Percentiles rank a stretch among this genome's conserved stretches.
These are phyloP conservation scores for Dothiorella sarmentorum DNA, from an alignment of 2,329 filamentous ascomycete species.

Conservation along the genomic window DNA sequence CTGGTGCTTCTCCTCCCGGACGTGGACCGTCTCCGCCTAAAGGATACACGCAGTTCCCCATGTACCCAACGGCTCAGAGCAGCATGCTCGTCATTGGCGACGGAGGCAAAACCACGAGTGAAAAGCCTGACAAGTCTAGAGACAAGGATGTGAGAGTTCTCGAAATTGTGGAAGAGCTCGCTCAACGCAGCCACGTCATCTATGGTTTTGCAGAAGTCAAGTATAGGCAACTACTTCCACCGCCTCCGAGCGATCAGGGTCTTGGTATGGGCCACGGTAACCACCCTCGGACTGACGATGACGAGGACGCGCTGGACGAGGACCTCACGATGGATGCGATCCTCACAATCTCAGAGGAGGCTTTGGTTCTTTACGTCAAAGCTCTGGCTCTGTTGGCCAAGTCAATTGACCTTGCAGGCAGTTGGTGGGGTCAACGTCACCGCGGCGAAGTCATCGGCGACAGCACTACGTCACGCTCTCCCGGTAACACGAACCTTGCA, in stretches of 20 bases:
- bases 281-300: slow-evolving; percentile 47
- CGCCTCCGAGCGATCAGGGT: slow-evolving; percentile 71
- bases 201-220: slow-evolving; percentile 98
- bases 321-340: slow-evolving; percentile 82
- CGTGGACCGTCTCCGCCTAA: slow-evolving; percentile 68
- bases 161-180: slow-evolving; percentile 83
- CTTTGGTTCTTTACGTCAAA: slow-evolving; percentile 93
- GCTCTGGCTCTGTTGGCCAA: slow-evolving; percentile 84
- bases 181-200: slow-evolving; percentile 90
- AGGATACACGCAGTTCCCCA: slow-evolving; percentile 76
- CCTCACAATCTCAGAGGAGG: slow-evolving; percentile 86
- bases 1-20: slow-evolving; percentile 62
- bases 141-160: slow-evolving; percentile 80
- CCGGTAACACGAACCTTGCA: slow-evolving; percentile 35
- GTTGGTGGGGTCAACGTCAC: slow-evolving; percentile 83
- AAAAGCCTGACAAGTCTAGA: slow-evolving; percentile 45
- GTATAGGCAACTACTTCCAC: slow-evolving; percentile 91
- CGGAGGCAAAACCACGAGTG: slow-evolving; percentile 57
- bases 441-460: slow-evolving; percentile 57
- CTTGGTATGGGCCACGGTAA: slow-evolving; percentile 52
- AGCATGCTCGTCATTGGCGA: slow-evolving; percentile 63
- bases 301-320: slow-evolving; percentile 62
- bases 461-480: slow-evolving; percentile 28
- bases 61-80: slow-evolving; percentile 69
- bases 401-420: slow-evolving; percentile 90